Percentiles rank a stretch among this genome's conserved stretches.
Conservation (phyloP, 371 early-diverging fungal genomes). For the Blastocladiella emersonii region DNA sequence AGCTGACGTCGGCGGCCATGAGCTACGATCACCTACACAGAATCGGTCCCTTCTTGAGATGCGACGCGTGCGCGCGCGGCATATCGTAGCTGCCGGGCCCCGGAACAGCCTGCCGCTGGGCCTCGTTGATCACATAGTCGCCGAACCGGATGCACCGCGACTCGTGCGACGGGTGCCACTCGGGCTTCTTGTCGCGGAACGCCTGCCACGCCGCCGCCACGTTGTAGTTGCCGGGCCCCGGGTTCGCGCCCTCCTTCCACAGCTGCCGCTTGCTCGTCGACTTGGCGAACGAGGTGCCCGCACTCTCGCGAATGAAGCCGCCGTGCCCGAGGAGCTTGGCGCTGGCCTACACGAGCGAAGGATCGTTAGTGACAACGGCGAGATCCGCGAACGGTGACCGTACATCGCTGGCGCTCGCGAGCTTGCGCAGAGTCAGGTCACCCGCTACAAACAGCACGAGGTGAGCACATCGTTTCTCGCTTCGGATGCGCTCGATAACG, state of each 20-base stretch:
- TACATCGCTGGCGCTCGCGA: background rate
- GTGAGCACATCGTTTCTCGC: background rate
- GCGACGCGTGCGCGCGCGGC: background rate
- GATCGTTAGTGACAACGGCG: background rate
- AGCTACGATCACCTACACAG: background rate
- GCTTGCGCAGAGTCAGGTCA: background rate
- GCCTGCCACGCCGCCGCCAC: conserved; percentile 2
- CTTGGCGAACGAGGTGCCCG: conserved; percentile 1
- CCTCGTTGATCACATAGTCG: conserved; percentile 6
- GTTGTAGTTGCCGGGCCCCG: conserved; percentile 7
- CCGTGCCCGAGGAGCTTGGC: background rate
- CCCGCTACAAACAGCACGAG: background rate
- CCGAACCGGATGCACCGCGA: conserved; percentile 5
- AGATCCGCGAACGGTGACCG: background rate
- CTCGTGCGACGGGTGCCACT: background rate
- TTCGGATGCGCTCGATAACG: background rate
- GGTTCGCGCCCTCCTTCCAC: background rate
- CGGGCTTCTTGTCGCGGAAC: conserved; percentile 1
- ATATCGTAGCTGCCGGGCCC: conserved; percentile 1
- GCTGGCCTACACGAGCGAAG: no score
- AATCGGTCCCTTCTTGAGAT: background rate
- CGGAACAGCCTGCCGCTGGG: conserved; percentile 1
- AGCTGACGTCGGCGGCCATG: background rate
- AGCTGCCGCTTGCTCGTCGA: background rate
- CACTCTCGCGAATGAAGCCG: background rate